Conservation (phyloP, 2,329 filamentous ascomycete species). For the Scedosporium apiospermum region DNA sequence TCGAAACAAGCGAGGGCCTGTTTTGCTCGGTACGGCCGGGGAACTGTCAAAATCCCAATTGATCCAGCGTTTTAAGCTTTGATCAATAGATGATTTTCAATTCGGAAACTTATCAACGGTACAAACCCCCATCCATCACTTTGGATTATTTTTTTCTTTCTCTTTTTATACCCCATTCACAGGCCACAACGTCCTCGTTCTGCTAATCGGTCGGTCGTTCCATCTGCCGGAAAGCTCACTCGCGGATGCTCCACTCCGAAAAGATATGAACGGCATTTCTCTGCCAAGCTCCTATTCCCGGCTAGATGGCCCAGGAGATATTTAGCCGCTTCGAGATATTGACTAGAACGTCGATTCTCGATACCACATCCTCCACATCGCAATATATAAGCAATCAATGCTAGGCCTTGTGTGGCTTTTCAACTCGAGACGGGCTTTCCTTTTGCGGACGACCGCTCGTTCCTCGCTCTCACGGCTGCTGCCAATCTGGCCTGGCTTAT, state of each 20-base stretch:
- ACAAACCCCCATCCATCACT: background rate
- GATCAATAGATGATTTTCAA: background rate
- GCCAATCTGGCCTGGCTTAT: background rate
- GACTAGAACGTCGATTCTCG: background rate
- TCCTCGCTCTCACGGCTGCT: background rate
- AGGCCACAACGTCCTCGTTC: background rate
- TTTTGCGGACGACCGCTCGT: background rate
- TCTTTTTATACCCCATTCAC: background rate
- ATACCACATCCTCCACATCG: background rate
- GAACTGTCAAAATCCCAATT: background rate
- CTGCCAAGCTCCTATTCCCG: conserved; percentile 5
- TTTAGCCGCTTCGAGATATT: conserved; percentile 4
- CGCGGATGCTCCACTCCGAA: conserved; percentile 1
- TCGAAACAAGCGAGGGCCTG: background rate
- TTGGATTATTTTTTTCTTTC: background rate
- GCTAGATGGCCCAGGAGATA: conserved; percentile 4
- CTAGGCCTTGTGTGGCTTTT: background rate
- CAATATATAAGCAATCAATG: conserved; percentile 6
- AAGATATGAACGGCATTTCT: conserved; percentile 1
- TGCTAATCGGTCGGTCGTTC: background rate
- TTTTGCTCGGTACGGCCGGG: background rate
- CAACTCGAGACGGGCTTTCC: conserved; percentile 1
- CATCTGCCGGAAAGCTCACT: background rate
- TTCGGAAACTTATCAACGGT: background rate
- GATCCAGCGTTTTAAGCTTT: background rate